Evolutionary conservation across 257 asterid species (phyloP).

Genomic region (Anisodus acutangulus): DNA sequence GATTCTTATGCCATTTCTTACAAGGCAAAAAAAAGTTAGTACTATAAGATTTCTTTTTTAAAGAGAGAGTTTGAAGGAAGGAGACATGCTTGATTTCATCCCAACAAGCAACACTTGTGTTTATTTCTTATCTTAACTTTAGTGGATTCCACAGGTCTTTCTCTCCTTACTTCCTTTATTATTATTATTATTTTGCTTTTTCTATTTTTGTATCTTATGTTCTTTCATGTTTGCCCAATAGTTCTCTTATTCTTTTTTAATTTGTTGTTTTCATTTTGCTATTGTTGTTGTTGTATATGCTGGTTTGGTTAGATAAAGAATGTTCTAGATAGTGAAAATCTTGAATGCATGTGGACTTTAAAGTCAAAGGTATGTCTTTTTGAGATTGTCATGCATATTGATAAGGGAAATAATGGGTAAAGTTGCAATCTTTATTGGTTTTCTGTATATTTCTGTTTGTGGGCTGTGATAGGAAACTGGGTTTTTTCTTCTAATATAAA

Average conservation of each 20-base stretch:
- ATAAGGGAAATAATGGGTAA: slow-evolving; percentile 26
- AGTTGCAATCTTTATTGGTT: slow-evolving; percentile 34
- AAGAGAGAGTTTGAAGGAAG: slow-evolving; percentile 46
- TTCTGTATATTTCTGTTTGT: slow-evolving; percentile 4
- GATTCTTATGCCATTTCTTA: slow-evolving; percentile 19
- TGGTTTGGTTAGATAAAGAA: slow-evolving; percentile 25
- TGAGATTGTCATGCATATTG: slow-evolving; percentile 26
- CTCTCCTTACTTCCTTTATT: slow-evolving; percentile 33
- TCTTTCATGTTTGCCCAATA: slow-evolving; percentile 27
- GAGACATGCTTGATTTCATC: slow-evolving; percentile 90
- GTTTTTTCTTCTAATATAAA: no score
- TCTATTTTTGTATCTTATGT: slow-evolving; percentile 26
- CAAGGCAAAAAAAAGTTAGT: not conserved
- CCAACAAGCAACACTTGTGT: slow-evolving; percentile 66
- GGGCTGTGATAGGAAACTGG: no score
- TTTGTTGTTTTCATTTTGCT: not conserved
- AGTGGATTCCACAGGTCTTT: slow-evolving; percentile 78
- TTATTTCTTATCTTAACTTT: slow-evolving; percentile 64
- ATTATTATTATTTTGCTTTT: slow-evolving; percentile 20
- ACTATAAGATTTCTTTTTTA: not conserved
- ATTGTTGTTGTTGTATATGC: slow-evolving; percentile 1
- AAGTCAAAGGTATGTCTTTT: slow-evolving; percentile 22
- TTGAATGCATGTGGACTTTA: slow-evolving; percentile 49
- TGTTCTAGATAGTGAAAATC: slow-evolving; percentile 10
- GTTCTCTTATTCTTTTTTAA: not conserved